Evolutionary conservation across 108 stramenopile species (phyloP).

Genomic region (Conticribra guillardii): DNA sequence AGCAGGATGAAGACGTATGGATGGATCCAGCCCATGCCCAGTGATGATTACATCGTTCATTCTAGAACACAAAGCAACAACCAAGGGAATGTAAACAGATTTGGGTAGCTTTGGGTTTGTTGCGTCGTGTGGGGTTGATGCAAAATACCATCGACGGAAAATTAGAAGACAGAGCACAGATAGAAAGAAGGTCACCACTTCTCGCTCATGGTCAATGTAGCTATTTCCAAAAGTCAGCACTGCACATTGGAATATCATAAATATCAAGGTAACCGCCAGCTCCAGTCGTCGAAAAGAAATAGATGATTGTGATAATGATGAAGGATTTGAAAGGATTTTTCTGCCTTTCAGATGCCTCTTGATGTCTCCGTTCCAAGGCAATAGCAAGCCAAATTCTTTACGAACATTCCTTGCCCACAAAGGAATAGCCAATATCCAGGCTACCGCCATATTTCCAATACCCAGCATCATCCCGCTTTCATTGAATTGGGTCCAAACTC

Average conservation of each 20-base stretch:
- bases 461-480: conserved; percentile 76
- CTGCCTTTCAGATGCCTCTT: no score
- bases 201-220: conserved; percentile 73
- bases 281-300: conserved; percentile 46
- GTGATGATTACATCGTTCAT: conserved; percentile 59
- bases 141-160: conserved; percentile 39
- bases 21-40: conserved; percentile 86
- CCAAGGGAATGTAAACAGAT: conserved; percentile 33
- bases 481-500: conserved; percentile 89
- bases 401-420: conserved; percentile 32
- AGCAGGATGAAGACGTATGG: conserved; percentile 69
- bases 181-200: conserved; percentile 68
- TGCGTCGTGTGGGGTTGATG: neutral
- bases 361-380: neutral
- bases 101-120: neutral
- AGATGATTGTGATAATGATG: neutral
- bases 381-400: conserved; percentile 17
- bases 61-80: conserved; percentile 60
- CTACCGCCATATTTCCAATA: conserved; percentile 52
- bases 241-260: conserved; percentile 70
- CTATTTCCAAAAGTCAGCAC: conserved; percentile 81
- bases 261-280: conserved; percentile 35
- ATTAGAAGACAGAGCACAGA: conserved; percentile 56
- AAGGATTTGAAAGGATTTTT: no score
- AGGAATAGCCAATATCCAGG: conserved; percentile 46